Percentiles rank a stretch among this genome's conserved stretches.
These are phyloP conservation scores for Sergeia podlipaevii DNA, from an alignment of 208 protist species.

Conservation along the genomic window DNA sequence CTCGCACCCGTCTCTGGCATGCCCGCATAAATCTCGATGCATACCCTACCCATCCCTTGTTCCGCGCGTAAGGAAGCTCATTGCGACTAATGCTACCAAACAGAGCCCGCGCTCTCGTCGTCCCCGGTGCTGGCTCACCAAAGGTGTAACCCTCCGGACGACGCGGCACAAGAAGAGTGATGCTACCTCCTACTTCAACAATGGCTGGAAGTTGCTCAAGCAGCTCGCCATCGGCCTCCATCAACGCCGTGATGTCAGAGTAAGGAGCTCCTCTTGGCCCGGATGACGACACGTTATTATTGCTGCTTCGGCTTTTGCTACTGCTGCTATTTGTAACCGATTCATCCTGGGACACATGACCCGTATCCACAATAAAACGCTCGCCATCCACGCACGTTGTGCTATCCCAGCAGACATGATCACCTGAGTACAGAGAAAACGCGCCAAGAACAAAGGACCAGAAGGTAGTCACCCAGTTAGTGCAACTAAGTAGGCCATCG, in stretches of 20 bases:
- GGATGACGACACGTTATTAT: too few relatives aligned
- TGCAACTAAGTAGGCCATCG: slow-evolving; percentile 65
- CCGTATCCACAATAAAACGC: slow-evolving; percentile 61
- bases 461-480: slow-evolving; percentile 63
- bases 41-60: too few relatives aligned
- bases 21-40: too few relatives aligned
- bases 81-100: not conserved
- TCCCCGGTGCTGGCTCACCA: slow-evolving; percentile 25
- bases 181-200: slow-evolving; percentile 47
- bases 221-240: slow-evolving; percentile 78
- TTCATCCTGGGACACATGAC: too few relatives aligned
- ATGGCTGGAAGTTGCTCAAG: slow-evolving; percentile 63
- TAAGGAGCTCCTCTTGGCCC: too few relatives aligned
- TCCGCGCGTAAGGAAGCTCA: not conserved
- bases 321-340: too few relatives aligned
- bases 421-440: slow-evolving; percentile 60
- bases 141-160: not conserved
- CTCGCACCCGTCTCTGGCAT: too few relatives aligned
- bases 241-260: slow-evolving; percentile 14
- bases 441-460: slow-evolving; percentile 38
- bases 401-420: slow-evolving; percentile 52
- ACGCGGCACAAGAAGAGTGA: slow-evolving; percentile 46
- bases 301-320: too few relatives aligned
- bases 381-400: slow-evolving; percentile 66
- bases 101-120: slow-evolving; percentile 12